These are phyloP conservation scores for Mycosphaerelloides madeirae DNA, from an alignment of 2,329 filamentous ascomycete genomes.

Conservation along the genomic window DNA sequence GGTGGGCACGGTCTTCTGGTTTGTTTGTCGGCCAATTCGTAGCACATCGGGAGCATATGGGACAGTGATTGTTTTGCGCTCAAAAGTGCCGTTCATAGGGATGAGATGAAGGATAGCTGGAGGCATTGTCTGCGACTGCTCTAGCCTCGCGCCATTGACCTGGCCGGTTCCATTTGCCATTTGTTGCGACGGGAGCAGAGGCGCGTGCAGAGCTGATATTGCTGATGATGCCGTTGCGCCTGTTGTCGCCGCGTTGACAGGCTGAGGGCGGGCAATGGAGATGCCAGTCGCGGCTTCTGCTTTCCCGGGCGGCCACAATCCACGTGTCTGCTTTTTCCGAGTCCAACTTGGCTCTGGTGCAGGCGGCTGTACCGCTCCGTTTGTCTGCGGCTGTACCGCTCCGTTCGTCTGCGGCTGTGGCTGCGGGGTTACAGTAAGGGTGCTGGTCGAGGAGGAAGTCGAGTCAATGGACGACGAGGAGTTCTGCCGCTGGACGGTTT, in stretches of 20 bases:
- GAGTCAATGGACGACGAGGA: constrained; percentile 79
- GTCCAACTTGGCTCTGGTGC: constrained; percentile 37
- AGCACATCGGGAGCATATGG: constrained; percentile 92
- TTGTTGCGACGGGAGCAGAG: constrained; percentile 65
- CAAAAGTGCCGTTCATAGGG: constrained; percentile 93
- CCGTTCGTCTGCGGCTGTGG: constrained; percentile 49
- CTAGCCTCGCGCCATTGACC: constrained; percentile 53
- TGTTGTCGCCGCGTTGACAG: constrained; percentile 54
- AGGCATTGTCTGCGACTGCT: constrained; percentile 47
- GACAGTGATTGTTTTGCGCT: constrained; percentile 91
- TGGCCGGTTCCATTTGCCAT: constrained; percentile 56
- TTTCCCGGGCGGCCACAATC: constrained; percentile 62
- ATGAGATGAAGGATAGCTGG: constrained; percentile 79
- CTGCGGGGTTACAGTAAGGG: constrained; percentile 53
- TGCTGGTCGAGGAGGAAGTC: constrained; percentile 61
- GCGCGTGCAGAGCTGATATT: constrained; percentile 60
- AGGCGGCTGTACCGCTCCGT: constrained; percentile 41
- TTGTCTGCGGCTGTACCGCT: constrained; percentile 49
- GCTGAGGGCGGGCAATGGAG: constrained; percentile 57
- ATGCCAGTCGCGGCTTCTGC: constrained; percentile 61
- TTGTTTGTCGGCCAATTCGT: constrained; percentile 92
- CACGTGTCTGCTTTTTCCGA: constrained; percentile 50
- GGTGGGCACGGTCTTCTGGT: constrained; percentile 90
- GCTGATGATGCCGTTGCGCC: constrained; percentile 57
- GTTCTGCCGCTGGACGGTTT: constrained; percentile 78